Percentiles rank a stretch among this genome's conserved stretches.
phyloP scores from a whole-genome alignment of 163 green algal genomes.

The Scenedesmus sp. region DNA sequence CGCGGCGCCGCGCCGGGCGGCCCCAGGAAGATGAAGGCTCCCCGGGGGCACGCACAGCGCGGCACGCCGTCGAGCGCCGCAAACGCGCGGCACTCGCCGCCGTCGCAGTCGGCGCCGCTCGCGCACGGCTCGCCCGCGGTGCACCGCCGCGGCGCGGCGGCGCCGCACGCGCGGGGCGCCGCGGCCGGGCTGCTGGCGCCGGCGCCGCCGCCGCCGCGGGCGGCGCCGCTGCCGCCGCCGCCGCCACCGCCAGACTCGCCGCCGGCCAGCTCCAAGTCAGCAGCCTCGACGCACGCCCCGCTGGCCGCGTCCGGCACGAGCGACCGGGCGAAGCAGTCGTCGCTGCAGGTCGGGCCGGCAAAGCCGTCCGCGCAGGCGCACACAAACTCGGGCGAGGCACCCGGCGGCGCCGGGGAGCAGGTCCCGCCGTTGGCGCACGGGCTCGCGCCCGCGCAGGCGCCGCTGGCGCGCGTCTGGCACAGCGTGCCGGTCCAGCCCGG shows the following conservation, averaged over 20 bases:
- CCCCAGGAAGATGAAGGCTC: neutral
- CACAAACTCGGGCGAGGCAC: neutral
- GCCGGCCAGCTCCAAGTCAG: neutral
- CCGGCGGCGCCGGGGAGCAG: neutral
- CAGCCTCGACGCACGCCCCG: neutral
- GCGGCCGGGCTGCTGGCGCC: neutral
- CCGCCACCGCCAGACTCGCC: neutral
- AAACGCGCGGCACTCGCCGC: neutral
- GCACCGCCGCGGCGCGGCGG: neutral
- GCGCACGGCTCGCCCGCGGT: neutral
- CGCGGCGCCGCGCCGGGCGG: neutral
- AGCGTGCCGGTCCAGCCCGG: neutral
- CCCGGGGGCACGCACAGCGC: neutral
- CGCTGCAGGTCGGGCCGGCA: neutral
- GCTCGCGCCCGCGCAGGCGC: neutral
- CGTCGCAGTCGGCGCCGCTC: neutral
- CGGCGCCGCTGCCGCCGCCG: neutral
- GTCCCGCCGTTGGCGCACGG: neutral
- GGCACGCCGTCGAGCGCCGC: neutral
- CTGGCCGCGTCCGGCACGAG: neutral
- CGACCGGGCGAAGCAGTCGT: conserved; percentile 4
- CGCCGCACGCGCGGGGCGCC: neutral
- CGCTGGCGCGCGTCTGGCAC: neutral
- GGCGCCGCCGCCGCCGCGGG: neutral
- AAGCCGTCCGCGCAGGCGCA: conserved; percentile 19